phyloP scores from a whole-genome alignment of 1,284 basidiomycete genomes.

The Salmacisia buchloeana region DNA sequence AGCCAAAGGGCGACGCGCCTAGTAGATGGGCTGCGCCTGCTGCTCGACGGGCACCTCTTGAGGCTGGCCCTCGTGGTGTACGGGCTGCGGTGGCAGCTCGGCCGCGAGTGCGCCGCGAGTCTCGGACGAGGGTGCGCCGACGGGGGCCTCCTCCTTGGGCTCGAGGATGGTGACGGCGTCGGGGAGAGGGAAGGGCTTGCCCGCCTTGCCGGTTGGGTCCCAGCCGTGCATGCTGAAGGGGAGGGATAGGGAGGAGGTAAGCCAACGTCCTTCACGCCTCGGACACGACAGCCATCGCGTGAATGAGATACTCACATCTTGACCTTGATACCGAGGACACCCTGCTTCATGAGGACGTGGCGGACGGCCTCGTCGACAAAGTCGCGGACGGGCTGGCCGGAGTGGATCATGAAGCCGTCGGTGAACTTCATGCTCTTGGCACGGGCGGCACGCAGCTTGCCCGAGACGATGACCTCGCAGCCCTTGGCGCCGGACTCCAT shows the following conservation, averaged over 20 bases:
- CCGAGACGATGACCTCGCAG: conserved; percentile 98
- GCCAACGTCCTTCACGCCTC: not conserved
- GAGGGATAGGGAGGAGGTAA: not conserved
- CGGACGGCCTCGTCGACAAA: conserved; percentile 97
- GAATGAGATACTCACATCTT: conserved; percentile 62
- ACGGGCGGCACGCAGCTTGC: conserved; percentile 98
- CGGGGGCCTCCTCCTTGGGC: conserved; percentile 62
- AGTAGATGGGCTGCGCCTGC: conserved; percentile 30
- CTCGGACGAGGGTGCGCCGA: conserved; percentile 50
- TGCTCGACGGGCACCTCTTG: not conserved
- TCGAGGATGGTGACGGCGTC: conserved; percentile 89
- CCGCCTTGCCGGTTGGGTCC: conserved; percentile 78
- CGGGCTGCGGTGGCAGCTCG: conserved; percentile 14
- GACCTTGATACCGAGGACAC: conserved; percentile 99
- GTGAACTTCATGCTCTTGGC: conserved; percentile 99
- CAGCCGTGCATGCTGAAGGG: conserved; percentile 89
- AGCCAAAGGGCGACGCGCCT: conserved; percentile 15
- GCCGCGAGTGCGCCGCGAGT: conserved; percentile 12
- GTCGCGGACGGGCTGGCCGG: conserved; percentile 93
- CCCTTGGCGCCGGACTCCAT: conserved; percentile 99
- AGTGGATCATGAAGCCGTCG: conserved; percentile 99
- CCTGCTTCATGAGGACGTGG: conserved; percentile 96
- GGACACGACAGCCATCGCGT: not conserved
- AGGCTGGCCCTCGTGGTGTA: conserved; percentile 1
- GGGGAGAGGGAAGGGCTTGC: conserved; percentile 85